Evolutionary conservation across 768 basidiomycete species (phyloP), one percentile per base, ranked within the genome.

Genomic region (Calocera cornea): DNA sequence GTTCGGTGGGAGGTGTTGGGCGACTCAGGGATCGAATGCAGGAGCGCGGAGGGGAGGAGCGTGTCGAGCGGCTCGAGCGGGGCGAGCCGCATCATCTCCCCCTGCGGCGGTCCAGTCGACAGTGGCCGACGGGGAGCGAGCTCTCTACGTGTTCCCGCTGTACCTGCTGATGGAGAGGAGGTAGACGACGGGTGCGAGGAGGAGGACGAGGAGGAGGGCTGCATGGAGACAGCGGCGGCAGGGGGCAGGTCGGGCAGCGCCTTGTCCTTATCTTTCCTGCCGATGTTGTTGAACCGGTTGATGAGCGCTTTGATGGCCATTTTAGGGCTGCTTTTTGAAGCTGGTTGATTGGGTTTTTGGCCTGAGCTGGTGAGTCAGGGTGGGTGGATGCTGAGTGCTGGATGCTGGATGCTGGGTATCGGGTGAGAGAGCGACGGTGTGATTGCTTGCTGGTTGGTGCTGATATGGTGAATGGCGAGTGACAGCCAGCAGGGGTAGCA

Each of bases 271-370:
- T 84, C 84, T 73, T 80, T 34, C 12, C 38, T 66, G 19, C 64
- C 44, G 17, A 86, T 10, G 12, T 34, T 77, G 74, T 89, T 89
- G 72, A 92, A 79, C 74, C 89, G 84, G 74, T 83, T 83, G 77
- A 92, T 84, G 72, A 92, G 87, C 49, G 90, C 90, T 82, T 90
- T 92, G 90, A 92, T 92, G 76, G 76, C 69, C 54, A 60, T 60
- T 47, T 47, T 47, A 8, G 44, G 44, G 19, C 7, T 8, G 44
- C 36, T 38, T 5, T 38, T 38, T 38, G 36, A 38, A 5, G 36
- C 14, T 38, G 36, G 36, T 5, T 5, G 36, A 38, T 38, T 38
- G 36, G n/a, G n/a, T n/a, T n/a, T n/a, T n/a, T n/a, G n/a, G n/a
- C n/a, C n/a, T n/a, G n/a, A n/a, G n/a, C n/a, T n/a, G n/a, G n/a